Evolutionary conservation across 129 eudicot genomes (phyloP).

Genomic region (Flaveria sonorensis): DNA sequence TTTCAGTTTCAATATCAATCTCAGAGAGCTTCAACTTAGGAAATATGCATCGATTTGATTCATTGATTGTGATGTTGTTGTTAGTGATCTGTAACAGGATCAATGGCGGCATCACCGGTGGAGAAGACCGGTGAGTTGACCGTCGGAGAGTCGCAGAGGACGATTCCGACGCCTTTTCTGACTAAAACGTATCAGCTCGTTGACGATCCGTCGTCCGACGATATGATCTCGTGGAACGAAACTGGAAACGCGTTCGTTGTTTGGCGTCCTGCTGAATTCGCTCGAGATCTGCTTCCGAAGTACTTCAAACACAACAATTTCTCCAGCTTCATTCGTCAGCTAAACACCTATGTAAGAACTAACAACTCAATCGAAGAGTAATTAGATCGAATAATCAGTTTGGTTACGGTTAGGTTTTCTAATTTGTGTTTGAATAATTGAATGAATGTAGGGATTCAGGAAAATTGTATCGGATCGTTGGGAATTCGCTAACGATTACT

Average conservation of each 20-base stretch:
- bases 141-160: conserved; percentile 42
- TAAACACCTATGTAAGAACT: conserved; percentile 70
- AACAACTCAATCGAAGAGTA: not conserved
- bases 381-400: not conserved
- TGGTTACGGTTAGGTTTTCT: not conserved
- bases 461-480: conserved; percentile 79
- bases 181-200: conserved; percentile 73
- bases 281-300: conserved; percentile 63
- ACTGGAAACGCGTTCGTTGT: conserved; percentile 63
- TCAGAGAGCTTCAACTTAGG: not conserved
- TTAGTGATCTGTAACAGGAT: conserved; percentile 19
- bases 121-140: conserved; percentile 47
- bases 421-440: not conserved
- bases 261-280: conserved; percentile 77
- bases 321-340: conserved; percentile 84
- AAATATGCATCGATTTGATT: not conserved
- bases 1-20: too few species aligned
- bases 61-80: not conserved
- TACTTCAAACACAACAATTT: conserved; percentile 88
- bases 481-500: conserved; percentile 78
- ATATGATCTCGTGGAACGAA: conserved; percentile 70
- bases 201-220: conserved; percentile 56
- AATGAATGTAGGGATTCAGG: conserved; percentile 59
- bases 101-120: conserved; percentile 41
- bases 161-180: conserved; percentile 80